Percentiles rank a stretch among this genome's conserved stretches.
phyloP scores from a whole-genome alignment of 1,284 basidiomycete species.

The Marasmius fiardii region DNA sequence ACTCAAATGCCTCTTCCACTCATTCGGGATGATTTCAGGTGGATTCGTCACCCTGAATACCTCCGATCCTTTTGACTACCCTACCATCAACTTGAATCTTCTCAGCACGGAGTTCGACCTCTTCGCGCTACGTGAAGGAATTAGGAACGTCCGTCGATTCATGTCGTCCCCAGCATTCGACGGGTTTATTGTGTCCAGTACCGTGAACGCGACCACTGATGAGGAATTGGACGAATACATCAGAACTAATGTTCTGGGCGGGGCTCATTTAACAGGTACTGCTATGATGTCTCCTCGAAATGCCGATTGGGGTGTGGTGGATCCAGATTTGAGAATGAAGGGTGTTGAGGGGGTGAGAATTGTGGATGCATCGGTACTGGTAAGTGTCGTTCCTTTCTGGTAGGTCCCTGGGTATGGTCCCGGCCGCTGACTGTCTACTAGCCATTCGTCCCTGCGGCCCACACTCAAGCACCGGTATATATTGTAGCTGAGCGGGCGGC shows the following conservation, averaged over 20 bases:
- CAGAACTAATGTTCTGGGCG: background rate
- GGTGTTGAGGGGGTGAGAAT: slow-evolving; percentile 11
- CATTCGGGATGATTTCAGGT: background rate
- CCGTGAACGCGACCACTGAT: background rate
- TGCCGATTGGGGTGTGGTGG: slow-evolving; percentile 20
- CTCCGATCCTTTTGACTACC: background rate
- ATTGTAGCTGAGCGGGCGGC: slow-evolving; percentile 6
- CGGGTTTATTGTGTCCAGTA: background rate
- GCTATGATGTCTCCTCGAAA: slow-evolving; percentile 5
- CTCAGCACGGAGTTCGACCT: background rate
- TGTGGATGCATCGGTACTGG: background rate
- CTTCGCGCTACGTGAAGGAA: background rate
- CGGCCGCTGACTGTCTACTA: background rate
- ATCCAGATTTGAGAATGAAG: slow-evolving; percentile 24
- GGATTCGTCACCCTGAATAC: slow-evolving; percentile 1
- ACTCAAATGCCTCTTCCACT: too few relatives aligned
- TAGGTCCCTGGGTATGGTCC: background rate
- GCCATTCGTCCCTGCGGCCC: background rate
- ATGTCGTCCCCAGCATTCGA: background rate
- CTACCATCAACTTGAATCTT: background rate
- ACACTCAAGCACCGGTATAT: slow-evolving; percentile 8
- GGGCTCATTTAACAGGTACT: background rate
- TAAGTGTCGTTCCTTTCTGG: background rate
- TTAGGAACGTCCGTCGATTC: background rate
- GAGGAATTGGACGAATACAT: background rate